Base-by-base conservation (phyloP, 768 basidiomycete species). In the Serendipita sp. region DNA sequence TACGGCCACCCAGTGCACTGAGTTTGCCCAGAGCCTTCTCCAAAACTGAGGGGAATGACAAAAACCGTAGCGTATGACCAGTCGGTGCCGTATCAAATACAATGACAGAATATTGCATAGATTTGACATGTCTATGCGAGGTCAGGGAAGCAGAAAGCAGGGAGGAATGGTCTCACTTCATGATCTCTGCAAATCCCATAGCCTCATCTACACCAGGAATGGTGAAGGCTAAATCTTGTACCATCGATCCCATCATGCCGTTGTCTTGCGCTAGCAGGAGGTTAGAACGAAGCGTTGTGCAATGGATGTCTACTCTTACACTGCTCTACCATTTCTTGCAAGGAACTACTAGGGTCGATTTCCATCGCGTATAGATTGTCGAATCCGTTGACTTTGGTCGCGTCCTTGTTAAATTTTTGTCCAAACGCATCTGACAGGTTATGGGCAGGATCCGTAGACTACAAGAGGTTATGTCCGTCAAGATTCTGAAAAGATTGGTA, bases 361-460 rank as follows among this genome's bases (percentile, higher is more conserved):
- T 99, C 96, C 96, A 99, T 99, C 2, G 96, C 96, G 71, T 75
- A 95, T 48, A 99, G 82, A 76, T 99, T 99, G 66, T 89, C 84
- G 69, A 97, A 97, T 6, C 96, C 96, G 70, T 95, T 96, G 63
- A 98, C 96, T 75, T 89, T 90, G 5, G 93, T 98, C 36, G 96
- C 96, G 73, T 99, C 96, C 72, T 98, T 98, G 66, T 90, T 91
- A 76, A 99, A 99, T 77, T 99, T 98, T 72, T 99, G 96, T 23
- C 91, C 90, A 73, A 98, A 98, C 15, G 96, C 92, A 75, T 99
- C 95, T 8, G 94, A 97, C 45, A 99, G 77, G 75, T 99, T 99
- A 79, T 99, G 96, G 43, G 96, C 96, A n/a, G 96, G 96, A 75
- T 99, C 96, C 5, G 96, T 99, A 5, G 95, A 97, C 92, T 96